Evolutionary conservation across 805 yeast genomes (phyloP), one percentile per base, ranked within the genome.

Genomic region (Yarrowia phangngaensis): DNA sequence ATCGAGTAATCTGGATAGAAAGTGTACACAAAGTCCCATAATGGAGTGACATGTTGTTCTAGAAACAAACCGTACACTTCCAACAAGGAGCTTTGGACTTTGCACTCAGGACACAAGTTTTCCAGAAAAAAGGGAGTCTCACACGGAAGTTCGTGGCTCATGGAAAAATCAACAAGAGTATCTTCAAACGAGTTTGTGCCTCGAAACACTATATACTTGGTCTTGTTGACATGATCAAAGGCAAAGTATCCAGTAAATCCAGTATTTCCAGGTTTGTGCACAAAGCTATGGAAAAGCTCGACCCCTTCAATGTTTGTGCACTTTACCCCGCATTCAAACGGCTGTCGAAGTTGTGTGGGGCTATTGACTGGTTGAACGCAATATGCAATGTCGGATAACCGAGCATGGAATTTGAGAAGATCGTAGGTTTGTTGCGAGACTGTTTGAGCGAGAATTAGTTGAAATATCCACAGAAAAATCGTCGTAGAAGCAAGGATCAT

Each of bases 141-240:
- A n/a, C n/a, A n/a, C 7, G 45, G 8, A 4, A 32, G 45, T 6
- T 38, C 32, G 6, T 38, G 8, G 31, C 45, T 32, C 19, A 38
- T 26, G 11, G 45, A 38, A n/a, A 38, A 17, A 38, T 38, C 45
- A 23, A 38, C 6, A 31, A 38, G 12, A 4, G 45, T 22, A 24
- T 38, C 45, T 20, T 38, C 45, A 23, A 38, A 23, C 17, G 45
- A 38, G 45, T 38, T 38, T 8, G 45, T 38, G 23, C 45, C 45
- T 11, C 45, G 31, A 14, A 38, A 38, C 7, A 38, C 45, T 13
- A 38, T 32, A 17, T 38, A 38, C 17, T 38, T 38, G 11, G 45
- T 38, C 32, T 38, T 31, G 32, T 27, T 38, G n/a, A 24, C n/a
- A 20, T 38, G 45, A 13, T 38, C 45, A 31, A 38, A 31, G 7